These are phyloP conservation scores for Xylaria venustula DNA, from an alignment of 495 filamentous ascomycete genomes.

Conservation along the genomic window DNA sequence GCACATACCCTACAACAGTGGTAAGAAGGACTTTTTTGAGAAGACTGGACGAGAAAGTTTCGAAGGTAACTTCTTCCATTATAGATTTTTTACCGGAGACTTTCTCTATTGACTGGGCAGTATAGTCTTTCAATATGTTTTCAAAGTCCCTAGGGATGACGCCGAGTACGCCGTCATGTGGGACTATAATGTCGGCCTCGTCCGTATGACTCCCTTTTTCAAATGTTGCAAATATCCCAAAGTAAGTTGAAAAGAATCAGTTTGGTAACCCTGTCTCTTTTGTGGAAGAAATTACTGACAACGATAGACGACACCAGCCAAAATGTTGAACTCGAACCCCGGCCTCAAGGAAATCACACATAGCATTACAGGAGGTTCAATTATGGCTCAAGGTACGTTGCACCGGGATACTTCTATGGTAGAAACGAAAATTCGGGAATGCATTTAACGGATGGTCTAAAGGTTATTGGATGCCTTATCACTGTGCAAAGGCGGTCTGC, in stretches of 20 bases:
- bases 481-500: slow-evolving; percentile 77
- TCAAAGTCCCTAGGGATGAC: slow-evolving; percentile 66
- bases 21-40: slow-evolving; percentile 81
- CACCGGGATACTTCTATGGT: background rate
- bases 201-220: slow-evolving; percentile 93
- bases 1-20: slow-evolving; percentile 90
- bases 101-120: no score
- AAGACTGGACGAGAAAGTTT: slow-evolving; percentile 86
- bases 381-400: slow-evolving; percentile 79
- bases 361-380: slow-evolving; percentile 90
- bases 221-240: slow-evolving; percentile 85
- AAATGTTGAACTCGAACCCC: slow-evolving; percentile 73
- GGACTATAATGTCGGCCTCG: slow-evolving; percentile 96
- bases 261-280: background rate
- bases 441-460: background rate
- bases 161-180: slow-evolving; percentile 79
- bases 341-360: slow-evolving; percentile 83
- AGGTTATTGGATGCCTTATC: slow-evolving; percentile 98
- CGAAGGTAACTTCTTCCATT: slow-evolving; percentile 65
- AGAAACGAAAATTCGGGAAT: background rate
- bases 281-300: slow-evolving; percentile 13
- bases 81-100: no score
- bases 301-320: slow-evolving; percentile 74
- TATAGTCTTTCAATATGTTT: slow-evolving; percentile 89
- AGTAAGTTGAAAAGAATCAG: slow-evolving; percentile 43